Evolutionary conservation across 202 grass and related monocot species (phyloP), one percentile per base, ranked within the genome.

Genomic region (Musa balbisiana): DNA sequence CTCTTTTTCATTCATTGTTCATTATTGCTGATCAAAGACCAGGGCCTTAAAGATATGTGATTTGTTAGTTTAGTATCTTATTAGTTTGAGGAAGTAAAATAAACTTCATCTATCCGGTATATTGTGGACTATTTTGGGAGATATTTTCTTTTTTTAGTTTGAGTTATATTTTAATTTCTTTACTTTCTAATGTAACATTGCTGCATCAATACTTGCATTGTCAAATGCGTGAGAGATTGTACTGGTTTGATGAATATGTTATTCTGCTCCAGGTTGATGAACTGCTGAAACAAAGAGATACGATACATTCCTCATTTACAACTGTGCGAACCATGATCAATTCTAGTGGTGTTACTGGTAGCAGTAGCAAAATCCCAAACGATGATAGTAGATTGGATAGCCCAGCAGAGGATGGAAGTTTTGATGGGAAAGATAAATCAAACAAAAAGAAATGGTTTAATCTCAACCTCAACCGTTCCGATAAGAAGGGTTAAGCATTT

Each of bases 271-370:
- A 96, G 93, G 93, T 97, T 80, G 93, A 97, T 84, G 90, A 97
- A 69, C 82, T 97, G 80, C 78, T 97, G 82, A 87, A 78, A 60
- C 87, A 97, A 82, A 97, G 93, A 87, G 93, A 97, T 71, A 81
- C 79, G 66, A 87, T 97, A 59, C 93, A 97, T 49, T 97, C 82
- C 9, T 88, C 93, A 43, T 97, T 97, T 83, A 97, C 84, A 20
- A 97, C 90, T 10, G 84, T 87, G 17, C 86, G 90, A 72, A 89
- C 84, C 79, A 60, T 91, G 6, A 79, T 86, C 63, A 92, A 74
- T 75, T 79, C 84, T 29, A 64, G 75, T 59, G 84, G 82, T 62
- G 29, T 65, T 69, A 15, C 71, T 10, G 84, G 80, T 68, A 82
- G 84, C 84, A 91, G 87, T 60, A 81, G 75, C 82, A 88, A 89